These are phyloP conservation scores for Dictyostelium intermedium DNA, from an alignment of 78 protist species.

Conservation along the genomic window DNA sequence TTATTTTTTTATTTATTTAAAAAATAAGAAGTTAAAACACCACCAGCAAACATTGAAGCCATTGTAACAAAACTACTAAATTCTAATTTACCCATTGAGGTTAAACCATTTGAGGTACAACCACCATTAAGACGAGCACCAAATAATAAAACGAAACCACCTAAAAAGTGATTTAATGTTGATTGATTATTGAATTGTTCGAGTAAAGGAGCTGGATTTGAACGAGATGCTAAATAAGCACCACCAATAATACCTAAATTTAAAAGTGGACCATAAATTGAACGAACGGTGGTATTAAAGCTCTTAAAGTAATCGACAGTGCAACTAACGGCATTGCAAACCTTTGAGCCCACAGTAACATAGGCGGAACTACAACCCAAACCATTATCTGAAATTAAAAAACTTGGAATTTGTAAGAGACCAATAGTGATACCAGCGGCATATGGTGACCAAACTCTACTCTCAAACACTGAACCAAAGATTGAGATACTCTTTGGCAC, in stretches of 20 bases:
- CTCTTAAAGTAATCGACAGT: conserved; percentile 30
- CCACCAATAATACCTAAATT: conserved; percentile 55
- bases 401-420: conserved; percentile 37
- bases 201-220: background rate
- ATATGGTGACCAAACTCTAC: conserved; percentile 57
- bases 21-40: conserved; percentile 41
- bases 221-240: conserved; percentile 16
- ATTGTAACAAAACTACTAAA: conserved; percentile 47
- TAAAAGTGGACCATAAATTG: conserved; percentile 19
- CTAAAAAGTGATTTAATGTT: background rate
- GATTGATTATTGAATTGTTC: background rate
- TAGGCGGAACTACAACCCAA: conserved; percentile 36
- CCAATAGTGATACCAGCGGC: conserved; percentile 56
- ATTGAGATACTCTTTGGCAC: background rate
- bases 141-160: conserved; percentile 50
- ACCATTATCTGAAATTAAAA: background rate
- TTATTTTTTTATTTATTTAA: conserved; percentile 4
- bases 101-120: conserved; percentile 52
- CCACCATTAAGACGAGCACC: conserved; percentile 76
- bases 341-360: conserved; percentile 14
- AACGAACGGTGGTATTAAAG: background rate
- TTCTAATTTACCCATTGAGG: conserved; percentile 56
- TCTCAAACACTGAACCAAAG: background rate
- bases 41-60: conserved; percentile 67
- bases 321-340: conserved; percentile 1